Conservation (phyloP, 2,329 filamentous ascomycete genomes). For the Fusarium acutatum region DNA sequence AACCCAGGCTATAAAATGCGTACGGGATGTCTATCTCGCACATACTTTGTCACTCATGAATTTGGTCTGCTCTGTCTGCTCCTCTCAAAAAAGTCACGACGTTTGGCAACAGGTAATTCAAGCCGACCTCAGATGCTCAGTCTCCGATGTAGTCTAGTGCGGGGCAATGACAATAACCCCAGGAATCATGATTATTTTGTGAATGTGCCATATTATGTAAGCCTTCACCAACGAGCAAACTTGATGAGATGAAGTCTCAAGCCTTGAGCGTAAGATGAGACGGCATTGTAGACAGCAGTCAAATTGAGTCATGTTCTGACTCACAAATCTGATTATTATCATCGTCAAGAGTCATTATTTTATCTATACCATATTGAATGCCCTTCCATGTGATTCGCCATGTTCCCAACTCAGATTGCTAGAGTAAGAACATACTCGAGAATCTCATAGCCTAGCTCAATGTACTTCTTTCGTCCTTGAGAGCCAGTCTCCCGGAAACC, state of each 20-base stretch:
- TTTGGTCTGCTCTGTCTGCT: not conserved
- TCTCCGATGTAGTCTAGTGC: conserved; percentile 15
- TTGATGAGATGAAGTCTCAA: not conserved
- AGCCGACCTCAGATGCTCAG: not conserved
- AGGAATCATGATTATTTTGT: conserved; percentile 34
- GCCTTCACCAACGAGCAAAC: conserved; percentile 1
- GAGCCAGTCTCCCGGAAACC: conserved; percentile 41
- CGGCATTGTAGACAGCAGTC: not conserved
- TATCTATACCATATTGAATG: not conserved
- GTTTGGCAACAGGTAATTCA: not conserved
- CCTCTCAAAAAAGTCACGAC: not conserved
- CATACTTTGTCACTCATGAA: not conserved
- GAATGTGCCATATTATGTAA: conserved; percentile 44
- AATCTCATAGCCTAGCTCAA: conserved; percentile 62
- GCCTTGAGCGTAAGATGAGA: not conserved
- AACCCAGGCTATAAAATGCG: conserved; percentile 16
- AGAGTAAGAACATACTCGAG: conserved; percentile 63
- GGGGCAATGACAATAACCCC: conserved; percentile 7
- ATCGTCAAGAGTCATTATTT: not conserved
- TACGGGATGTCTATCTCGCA: too few relatives aligned
- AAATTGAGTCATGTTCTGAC: not conserved
- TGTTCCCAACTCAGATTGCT: conserved; percentile 50
- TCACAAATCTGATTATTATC: not conserved
- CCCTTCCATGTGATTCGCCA: not conserved
- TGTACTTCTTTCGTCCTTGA: conserved; percentile 47